These are phyloP conservation scores for Penicillium sp. DNA, from an alignment of 2,329 filamentous ascomycete species.

Conservation along the genomic window DNA sequence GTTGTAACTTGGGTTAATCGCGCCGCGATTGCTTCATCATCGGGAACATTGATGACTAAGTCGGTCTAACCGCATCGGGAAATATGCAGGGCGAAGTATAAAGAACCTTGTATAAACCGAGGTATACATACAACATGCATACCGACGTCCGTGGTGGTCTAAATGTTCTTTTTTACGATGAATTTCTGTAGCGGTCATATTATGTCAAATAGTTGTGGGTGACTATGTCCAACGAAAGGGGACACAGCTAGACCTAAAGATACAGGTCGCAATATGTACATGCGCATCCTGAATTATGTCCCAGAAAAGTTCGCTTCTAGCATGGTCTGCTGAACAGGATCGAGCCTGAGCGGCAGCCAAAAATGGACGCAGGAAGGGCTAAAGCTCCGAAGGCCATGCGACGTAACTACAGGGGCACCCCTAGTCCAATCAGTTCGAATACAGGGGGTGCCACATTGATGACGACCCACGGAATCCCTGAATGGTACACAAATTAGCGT, in stretches of 20 bases:
- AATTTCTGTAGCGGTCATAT: not conserved
- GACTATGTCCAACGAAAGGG: not conserved
- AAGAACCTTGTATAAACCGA: not conserved
- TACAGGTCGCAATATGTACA: conserved; percentile 24
- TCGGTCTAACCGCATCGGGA: not conserved
- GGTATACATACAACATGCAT: not conserved
- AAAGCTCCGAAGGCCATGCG: not conserved
- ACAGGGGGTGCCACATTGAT: conserved; percentile 72
- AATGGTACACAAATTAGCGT: conserved; percentile 3
- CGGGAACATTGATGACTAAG: not conserved
- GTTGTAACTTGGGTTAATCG: not conserved
- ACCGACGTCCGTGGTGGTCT: not conserved
- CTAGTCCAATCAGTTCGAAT: conserved; percentile 56
- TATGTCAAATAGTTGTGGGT: not conserved
- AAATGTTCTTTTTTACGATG: not conserved
- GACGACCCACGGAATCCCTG: conserved; percentile 80
- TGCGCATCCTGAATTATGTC: conserved; percentile 12
- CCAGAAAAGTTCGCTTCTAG: conserved; percentile 4
- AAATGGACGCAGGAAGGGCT: not conserved
- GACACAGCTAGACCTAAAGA: conserved; percentile 2
- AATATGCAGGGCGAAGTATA: conserved; percentile 1
- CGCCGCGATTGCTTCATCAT: not conserved
- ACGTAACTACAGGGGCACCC: conserved; percentile 14
- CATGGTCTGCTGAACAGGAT: conserved; percentile 18
- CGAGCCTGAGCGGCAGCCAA: not conserved